phyloP scores from a whole-genome alignment of 768 basidiomycete genomes.

The Tephrocybe rancida region DNA sequence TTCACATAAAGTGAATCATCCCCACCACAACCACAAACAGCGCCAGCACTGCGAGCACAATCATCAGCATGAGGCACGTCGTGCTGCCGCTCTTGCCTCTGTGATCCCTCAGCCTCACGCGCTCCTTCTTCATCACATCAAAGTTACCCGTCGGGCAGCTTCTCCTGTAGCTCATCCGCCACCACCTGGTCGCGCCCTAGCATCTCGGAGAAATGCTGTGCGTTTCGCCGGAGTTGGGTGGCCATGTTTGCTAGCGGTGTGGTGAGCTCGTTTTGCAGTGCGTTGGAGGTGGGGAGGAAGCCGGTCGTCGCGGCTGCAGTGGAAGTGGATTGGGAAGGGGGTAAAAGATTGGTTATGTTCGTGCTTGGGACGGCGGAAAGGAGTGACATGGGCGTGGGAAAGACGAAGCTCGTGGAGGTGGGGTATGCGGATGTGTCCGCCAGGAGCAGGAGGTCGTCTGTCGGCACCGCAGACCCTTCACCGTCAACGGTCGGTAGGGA shows the following conservation, averaged over 20 bases:
- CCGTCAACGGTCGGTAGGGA: background rate
- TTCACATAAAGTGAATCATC: constrained; percentile 58
- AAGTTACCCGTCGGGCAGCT: constrained; percentile 78
- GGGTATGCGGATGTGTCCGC: constrained; percentile 28
- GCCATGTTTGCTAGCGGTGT: constrained; percentile 85
- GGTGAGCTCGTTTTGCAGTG: constrained; percentile 74
- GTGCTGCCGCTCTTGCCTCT: constrained; percentile 66
- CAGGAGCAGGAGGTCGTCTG: constrained; percentile 44
- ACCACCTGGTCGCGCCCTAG: constrained; percentile 82
- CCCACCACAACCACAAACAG: constrained; percentile 75
- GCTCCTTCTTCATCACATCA: constrained; percentile 67
- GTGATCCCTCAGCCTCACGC: constrained; percentile 61
- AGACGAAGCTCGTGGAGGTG: constrained; percentile 19
- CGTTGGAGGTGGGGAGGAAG: constrained; percentile 46
- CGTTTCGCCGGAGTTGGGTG: constrained; percentile 81
- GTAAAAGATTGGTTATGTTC: constrained; percentile 12
- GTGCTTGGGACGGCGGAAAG: background rate
- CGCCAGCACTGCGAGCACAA: constrained; percentile 67
- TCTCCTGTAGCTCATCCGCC: constrained; percentile 65
- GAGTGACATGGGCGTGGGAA: constrained; percentile 18
- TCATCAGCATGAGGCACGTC: constrained; percentile 69
- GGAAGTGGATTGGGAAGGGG: constrained; percentile 24
- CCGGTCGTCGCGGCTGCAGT: constrained; percentile 30
- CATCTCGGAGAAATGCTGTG: constrained; percentile 72
- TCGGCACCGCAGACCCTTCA: constrained; percentile 14